Evolutionary conservation across 1,139 yeast species (phyloP), one percentile per base, ranked within the genome.

Genomic region (Scheffersomyces parashehatae): DNA sequence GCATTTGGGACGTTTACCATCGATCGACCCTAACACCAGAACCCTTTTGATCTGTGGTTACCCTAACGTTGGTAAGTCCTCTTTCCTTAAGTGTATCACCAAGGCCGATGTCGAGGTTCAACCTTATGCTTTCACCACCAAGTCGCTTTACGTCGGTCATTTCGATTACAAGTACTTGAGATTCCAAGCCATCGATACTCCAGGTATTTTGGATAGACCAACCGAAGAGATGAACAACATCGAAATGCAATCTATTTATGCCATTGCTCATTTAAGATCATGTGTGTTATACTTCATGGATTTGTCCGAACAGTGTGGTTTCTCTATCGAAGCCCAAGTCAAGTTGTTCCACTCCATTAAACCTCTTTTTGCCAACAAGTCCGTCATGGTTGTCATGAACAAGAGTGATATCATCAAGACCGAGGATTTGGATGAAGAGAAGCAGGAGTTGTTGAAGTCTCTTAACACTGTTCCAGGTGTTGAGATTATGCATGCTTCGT

Each of bases 191-290:
- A 93, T 93, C 62, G 99, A 93, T 69, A 93, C 99, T 29, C 99
- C 99, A 28, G 99, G 99, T 76, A 91, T 93, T 61, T 77, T 93
- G 65, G 99, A 93, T 70, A 85, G 98, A 69, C 99, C 99, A 49
- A 90, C 98, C 38, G 99, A 93, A 68, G 98, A 93, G 67, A 95
- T 93, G 99, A 95, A 91, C 75, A 93, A 95, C 71, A 95, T 93
- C 67, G 99, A 93, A 76, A 93, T 93, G 99, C 99, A 93, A 75
- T 86, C 96, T 44, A 91, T 93, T 62, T 93, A 95, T 62, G 99
- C 99, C 49, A 89, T 93, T 77, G 99, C 99, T 33, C 99, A 93
- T 70, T 82, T 93, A 67, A 82, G 99, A 64, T 90, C 98, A 20
- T 89, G 97, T 68, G 96, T 93, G 38, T 72, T 95, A 60, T 93